Base-by-base conservation (phyloP, 495 filamentous ascomycete species). In the Symbiotaphrina buchneri region DNA sequence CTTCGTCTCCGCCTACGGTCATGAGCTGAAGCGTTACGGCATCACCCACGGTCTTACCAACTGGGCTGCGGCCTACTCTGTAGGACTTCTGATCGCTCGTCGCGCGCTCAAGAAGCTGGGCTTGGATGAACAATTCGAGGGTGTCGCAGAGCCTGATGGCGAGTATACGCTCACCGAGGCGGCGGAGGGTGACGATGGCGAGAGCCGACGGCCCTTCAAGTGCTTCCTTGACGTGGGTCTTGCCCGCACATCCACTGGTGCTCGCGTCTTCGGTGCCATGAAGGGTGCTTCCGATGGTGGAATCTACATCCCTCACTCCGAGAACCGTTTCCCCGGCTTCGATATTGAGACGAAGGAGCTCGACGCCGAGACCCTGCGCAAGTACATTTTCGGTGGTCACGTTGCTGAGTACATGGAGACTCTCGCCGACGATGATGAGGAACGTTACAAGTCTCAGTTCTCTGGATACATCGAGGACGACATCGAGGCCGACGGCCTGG, bases 371-470 rank as follows among this genome's bases (percentile, higher is more conserved):
- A 75, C 68, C 38, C 74, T 99, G 48, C 78, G 84, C 67, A 92
- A 85, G 67, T 95, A 99, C 74, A 99, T 99, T 69, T 77, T 82
- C 52, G 90, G 70, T 52, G 84, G 87, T 31, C 87, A 99, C 69
- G 75, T 99, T 41, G 80, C 83, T 39, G 87, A 99, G 71, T 99
- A 95, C 68, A 99, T 99, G 87, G 87, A 99, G 75, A 85, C 72
- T 26, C 77, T 99, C 42, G 90, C 90, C 53, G 87, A 99, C 53
- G 87, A 99, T 54, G 87, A 99, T 54, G 87, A 99, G 75, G 87
- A 99, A 68, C 83, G 87, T 54, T 99, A 80, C 74, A 85, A 83
- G 68, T 71, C 68, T 45, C 87, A 95, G 66, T 97, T 99, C 75
- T 57, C 70, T 54, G 71, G 83, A 58, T 99, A 99, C 68, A 74